A percentile compares a stretch with the other conserved stretches of the same genome.
Conservation (phyloP, 1,284 basidiomycete genomes). For the Calocybe gambosa region DNA sequence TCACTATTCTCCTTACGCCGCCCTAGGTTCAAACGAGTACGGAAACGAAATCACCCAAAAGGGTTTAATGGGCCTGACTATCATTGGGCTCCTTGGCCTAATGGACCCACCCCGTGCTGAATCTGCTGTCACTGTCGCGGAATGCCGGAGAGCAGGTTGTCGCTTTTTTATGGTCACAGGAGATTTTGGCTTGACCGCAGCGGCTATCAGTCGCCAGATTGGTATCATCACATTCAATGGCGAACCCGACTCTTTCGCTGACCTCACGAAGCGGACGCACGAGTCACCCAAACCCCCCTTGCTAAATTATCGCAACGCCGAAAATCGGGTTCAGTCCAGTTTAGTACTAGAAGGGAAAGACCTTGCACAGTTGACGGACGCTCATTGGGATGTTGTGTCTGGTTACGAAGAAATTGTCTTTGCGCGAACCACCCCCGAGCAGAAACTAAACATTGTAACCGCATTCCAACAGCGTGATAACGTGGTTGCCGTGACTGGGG, state of each 20-base stretch:
- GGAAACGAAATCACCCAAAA: slow-evolving; percentile 31
- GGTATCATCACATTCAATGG: slow-evolving; percentile 48
- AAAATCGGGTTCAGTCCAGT: slow-evolving; percentile 12
- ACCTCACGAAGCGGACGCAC: slow-evolving; percentile 26
- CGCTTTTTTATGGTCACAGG: slow-evolving; percentile 26
- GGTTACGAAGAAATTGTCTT: slow-evolving; percentile 68
- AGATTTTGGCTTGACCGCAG: slow-evolving; percentile 20
- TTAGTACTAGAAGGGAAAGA: slow-evolving; percentile 17
- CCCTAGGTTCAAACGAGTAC: slow-evolving; percentile 25
- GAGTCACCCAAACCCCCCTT: slow-evolving; percentile 11
- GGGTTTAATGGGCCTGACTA: slow-evolving; percentile 37
- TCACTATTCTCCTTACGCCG: slow-evolving; percentile 10
- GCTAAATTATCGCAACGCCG: slow-evolving; percentile 8
- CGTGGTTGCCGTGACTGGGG: slow-evolving; percentile 53
- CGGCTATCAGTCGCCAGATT: slow-evolving; percentile 28
- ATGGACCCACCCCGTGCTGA: slow-evolving; percentile 55
- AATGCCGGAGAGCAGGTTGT: slow-evolving; percentile 29
- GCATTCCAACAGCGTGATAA: slow-evolving; percentile 48
- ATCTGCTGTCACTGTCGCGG: slow-evolving; percentile 39
- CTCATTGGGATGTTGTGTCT: slow-evolving; percentile 14
- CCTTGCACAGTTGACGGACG: slow-evolving; percentile 10
- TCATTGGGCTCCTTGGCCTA: slow-evolving; percentile 56
- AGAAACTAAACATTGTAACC: slow-evolving; percentile 67
- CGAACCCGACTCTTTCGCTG: slow-evolving; percentile 33
- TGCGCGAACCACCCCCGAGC: slow-evolving; percentile 67